phyloP scores from a whole-genome alignment of 2,329 filamentous ascomycete species.

The Alternaria metachromatica region DNA sequence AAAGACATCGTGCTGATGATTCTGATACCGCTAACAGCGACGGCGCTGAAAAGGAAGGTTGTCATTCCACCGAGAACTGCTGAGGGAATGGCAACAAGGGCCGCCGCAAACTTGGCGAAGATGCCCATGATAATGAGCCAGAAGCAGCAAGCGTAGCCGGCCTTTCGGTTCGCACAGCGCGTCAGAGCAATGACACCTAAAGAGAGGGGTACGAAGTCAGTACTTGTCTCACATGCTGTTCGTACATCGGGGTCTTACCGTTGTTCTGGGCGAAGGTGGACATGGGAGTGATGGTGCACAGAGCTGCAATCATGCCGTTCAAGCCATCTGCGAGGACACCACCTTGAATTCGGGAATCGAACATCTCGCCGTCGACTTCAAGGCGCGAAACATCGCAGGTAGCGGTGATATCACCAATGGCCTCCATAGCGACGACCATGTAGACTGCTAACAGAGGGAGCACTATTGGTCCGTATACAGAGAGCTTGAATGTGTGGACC shows the following conservation, averaged over 20 bases:
- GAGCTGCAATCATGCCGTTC: slow-evolving; percentile 75
- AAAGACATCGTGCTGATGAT: slow-evolving; percentile 77
- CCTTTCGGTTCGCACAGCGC: slow-evolving; percentile 79
- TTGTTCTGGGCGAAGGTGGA: too few species aligned
- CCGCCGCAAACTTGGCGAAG: slow-evolving; percentile 82
- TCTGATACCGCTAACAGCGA: slow-evolving; percentile 77
- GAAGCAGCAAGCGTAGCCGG: slow-evolving; percentile 77
- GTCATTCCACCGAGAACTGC: slow-evolving; percentile 62
- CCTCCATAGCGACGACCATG: slow-evolving; percentile 78
- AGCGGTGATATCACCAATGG: slow-evolving; percentile 80
- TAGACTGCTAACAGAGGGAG: slow-evolving; percentile 68
- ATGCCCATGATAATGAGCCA: slow-evolving; percentile 83
- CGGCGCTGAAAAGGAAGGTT: slow-evolving; percentile 79
- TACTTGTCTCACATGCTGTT: too few species aligned
- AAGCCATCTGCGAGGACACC: slow-evolving; percentile 79
- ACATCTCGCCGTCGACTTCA: slow-evolving; percentile 73
- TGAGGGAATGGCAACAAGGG: slow-evolving; percentile 75
- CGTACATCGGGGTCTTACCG: too few species aligned
- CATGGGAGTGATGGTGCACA: slow-evolving; percentile 83
- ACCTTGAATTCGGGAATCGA: slow-evolving; percentile 80
- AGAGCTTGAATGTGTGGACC: slow-evolving; percentile 77
- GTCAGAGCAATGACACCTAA: slow-evolving; percentile 70
- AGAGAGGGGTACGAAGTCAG: too few species aligned
- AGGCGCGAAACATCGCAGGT: slow-evolving; percentile 81
- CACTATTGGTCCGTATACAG: slow-evolving; percentile 75